Evolutionary conservation across 306 rosid species (phyloP), one percentile per base, ranked within the genome.

Genomic region (Medicago arabica): DNA sequence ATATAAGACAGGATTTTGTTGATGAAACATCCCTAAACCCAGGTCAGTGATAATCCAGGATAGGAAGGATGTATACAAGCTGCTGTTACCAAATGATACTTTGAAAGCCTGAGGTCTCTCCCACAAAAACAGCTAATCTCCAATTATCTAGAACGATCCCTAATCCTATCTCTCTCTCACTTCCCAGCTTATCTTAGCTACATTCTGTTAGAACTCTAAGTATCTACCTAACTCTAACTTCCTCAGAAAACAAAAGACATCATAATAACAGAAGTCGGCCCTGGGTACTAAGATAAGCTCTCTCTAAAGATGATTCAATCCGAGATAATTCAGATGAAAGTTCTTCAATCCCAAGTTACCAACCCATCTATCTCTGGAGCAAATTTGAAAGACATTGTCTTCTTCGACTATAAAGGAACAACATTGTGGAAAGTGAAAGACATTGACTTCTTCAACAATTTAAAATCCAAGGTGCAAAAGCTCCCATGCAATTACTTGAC

Each of bases 381-480:
- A 79, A 54, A 34, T 28, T 41, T 25, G 14, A 21, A 6, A 23
- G 34, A 34, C n/a, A 47, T n/a, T 78, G 59, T 34, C 57, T 44
- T 72, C 79, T 74, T 57, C 57, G 6, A 16, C 57, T 36, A 69
- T 10, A 12, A n/a, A 49, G 7, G 19, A 23, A 50, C 72, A 50
- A 62, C 12, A 64, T 55, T 31, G 46, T 71, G 68, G 67, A 8
- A 66, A 25, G 31, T 36, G 54, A 44, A 6, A 23, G 34, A 34
- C n/a, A 47, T n/a, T 78, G 58, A 19, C 57, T 44, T 72, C 76
- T 78, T 55, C 16, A 75, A 54, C 55, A 74, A 54, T 15, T 43
- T 28, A 72, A 58, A 75, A 49, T 67, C 69, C 73, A 80, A 61
- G 40, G 75, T 44, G 62, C 19, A 3, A 70, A 34, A 57, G 19